Evolutionary conservation across 2,329 filamentous ascomycete genomes (phyloP).

Genomic region (Berkeleyomyces basicola): DNA sequence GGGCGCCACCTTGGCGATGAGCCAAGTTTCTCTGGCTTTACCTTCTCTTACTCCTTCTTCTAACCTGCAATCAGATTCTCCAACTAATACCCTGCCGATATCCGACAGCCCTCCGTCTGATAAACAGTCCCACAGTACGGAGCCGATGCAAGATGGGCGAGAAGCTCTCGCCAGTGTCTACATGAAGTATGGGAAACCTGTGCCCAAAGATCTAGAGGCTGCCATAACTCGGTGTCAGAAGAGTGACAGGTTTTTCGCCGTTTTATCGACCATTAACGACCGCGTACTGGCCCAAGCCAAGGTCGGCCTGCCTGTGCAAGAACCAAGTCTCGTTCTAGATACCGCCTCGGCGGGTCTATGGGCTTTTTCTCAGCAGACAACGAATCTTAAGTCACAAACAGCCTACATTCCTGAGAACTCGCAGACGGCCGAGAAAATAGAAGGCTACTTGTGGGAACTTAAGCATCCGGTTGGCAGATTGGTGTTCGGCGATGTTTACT

Average conservation of each 20-base stretch:
- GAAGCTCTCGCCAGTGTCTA: conserved; percentile 23
- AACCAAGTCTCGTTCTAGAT: conserved; percentile 28
- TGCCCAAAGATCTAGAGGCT: conserved; percentile 20
- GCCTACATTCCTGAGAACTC: conserved; percentile 26
- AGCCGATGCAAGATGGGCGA: too few species aligned
- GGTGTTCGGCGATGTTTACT: conserved; percentile 28
- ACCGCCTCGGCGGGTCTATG: conserved; percentile 32
- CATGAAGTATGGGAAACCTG: conserved; percentile 22
- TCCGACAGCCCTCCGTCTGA: too few species aligned
- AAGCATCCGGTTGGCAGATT: conserved; percentile 29
- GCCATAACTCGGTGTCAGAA: conserved; percentile 16
- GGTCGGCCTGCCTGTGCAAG: conserved; percentile 27
- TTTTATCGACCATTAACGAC: conserved; percentile 18
- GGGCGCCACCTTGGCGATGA: too few species aligned
- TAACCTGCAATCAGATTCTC: too few species aligned
- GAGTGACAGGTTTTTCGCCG: conserved; percentile 20
- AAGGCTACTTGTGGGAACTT: conserved; percentile 26
- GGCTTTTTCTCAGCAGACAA: conserved; percentile 31
- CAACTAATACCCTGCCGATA: too few species aligned
- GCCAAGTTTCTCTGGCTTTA: too few species aligned
- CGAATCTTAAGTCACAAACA: conserved; percentile 22
- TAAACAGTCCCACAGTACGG: too few species aligned
- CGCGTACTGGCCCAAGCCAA: conserved; percentile 26
- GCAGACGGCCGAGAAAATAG: conserved; percentile 23
- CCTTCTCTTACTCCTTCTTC: too few species aligned